phyloP scores from a whole-genome alignment of 2,329 filamentous ascomycete species.

The Calonectria pseudoreteaudii region DNA sequence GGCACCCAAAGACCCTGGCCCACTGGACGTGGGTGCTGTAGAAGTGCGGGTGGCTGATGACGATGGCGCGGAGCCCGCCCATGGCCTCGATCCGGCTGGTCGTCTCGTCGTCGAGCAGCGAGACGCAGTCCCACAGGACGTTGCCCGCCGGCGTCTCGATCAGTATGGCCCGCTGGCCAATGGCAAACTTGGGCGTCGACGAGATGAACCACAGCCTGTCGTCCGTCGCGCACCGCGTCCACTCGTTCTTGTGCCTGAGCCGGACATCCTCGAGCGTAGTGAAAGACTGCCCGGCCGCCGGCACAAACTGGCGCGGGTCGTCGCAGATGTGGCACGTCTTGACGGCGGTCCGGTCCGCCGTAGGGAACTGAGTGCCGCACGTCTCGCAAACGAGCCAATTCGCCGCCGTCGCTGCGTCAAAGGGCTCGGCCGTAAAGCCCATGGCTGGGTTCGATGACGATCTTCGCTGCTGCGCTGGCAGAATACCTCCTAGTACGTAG shows the following conservation, averaged over 20 bases:
- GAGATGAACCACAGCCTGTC: conserved; percentile 58
- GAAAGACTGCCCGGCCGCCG: conserved; percentile 68
- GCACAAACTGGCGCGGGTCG: conserved; percentile 78
- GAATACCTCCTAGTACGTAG: too few relatives aligned
- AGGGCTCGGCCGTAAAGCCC: conserved; percentile 35
- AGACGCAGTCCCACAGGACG: conserved; percentile 83
- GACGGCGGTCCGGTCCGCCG: conserved; percentile 57
- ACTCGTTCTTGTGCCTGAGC: conserved; percentile 63
- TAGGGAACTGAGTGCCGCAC: conserved; percentile 75
- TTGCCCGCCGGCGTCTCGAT: conserved; percentile 75
- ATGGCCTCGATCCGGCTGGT: conserved; percentile 66
- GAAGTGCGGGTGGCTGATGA: conserved; percentile 85
- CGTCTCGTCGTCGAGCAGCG: conserved; percentile 75
- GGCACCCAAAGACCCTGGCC: conserved; percentile 75
- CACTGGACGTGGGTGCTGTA: conserved; percentile 83
- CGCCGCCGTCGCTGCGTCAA: conserved; percentile 34
- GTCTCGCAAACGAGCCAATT: conserved; percentile 70
- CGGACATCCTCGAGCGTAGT: conserved; percentile 66
- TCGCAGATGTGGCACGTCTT: conserved; percentile 78
- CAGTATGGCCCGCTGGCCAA: conserved; percentile 80
- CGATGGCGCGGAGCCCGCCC: conserved; percentile 78
- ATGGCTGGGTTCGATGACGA: conserved; percentile 20
- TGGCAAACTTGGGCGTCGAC: conserved; percentile 72
- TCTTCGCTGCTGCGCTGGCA: neutral
- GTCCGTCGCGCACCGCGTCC: conserved; percentile 60